A percentile compares a stretch with the other conserved stretches of the same genome.
phyloP scores from a whole-genome alignment of 2,329 filamentous ascomycete species.

The Sporothrix pallida region DNA sequence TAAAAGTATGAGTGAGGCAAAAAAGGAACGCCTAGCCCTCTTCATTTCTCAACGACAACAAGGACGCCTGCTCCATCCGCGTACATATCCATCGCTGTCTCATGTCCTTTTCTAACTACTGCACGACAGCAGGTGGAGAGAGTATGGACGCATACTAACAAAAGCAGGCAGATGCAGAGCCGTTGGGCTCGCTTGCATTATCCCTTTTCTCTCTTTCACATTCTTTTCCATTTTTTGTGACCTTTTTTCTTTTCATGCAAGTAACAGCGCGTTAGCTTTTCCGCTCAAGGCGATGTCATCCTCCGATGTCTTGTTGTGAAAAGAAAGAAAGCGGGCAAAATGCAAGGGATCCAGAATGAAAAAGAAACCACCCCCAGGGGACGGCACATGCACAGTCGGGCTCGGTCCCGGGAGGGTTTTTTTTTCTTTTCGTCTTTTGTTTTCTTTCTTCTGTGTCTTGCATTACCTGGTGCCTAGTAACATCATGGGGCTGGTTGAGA shows the following conservation, averaged over 20 bases:
- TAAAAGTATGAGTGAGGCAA: not conserved
- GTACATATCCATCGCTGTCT: conserved; percentile 21
- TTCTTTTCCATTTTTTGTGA: not conserved
- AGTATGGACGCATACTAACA: not conserved
- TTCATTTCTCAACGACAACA: not conserved
- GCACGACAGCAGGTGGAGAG: not conserved
- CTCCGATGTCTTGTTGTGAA: not conserved
- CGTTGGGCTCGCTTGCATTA: conserved; percentile 14
- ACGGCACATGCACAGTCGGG: not conserved
- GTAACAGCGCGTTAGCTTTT: conserved; percentile 19
- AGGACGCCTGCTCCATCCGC: not conserved
- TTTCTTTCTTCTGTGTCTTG: not conserved
- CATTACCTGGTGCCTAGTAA: conserved; percentile 12
- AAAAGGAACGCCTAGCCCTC: not conserved
- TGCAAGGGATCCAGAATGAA: too few species aligned
- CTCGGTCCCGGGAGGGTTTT: not conserved
- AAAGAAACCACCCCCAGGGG: not conserved
- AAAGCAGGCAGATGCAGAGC: not conserved
- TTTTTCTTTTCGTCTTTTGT: too few species aligned
- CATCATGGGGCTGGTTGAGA: not conserved
- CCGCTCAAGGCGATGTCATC: not conserved
- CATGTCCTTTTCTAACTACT: conserved; percentile 16
- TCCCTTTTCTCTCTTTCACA: not conserved
- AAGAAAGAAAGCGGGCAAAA: not conserved
- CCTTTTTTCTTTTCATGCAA: conserved; percentile 3